Evolutionary conservation across 805 yeast species (phyloP), one percentile per base, ranked within the genome.

Genomic region (Metschnikowia aberdeeniae): DNA sequence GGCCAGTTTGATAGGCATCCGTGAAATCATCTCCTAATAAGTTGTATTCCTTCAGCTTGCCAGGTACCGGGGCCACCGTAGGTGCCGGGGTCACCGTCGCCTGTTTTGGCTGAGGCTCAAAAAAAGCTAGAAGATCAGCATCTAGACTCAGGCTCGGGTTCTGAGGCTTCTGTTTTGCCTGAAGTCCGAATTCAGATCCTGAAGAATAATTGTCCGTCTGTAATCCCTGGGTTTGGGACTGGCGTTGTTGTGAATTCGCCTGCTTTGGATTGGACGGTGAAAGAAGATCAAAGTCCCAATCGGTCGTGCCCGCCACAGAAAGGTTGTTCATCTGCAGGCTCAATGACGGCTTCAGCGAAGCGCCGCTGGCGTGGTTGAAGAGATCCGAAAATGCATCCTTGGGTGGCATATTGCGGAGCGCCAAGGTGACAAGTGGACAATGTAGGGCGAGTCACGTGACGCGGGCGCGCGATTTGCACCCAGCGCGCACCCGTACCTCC

Each of bases 351-450:
- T 29, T 37, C 36, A 29, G 46, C 31, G 50, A 45, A 5, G 36
- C 30, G 4, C 51, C 51, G 8, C 59, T 53, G 0, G 70, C 71
- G 20, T 64, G 54, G 50, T 56, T 70, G 49, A 71, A 71, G 30
- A 71, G 61, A 45, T 71, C 75, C 6, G 75, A 72, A 59, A 71
- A 71, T 5, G 71, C 75, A 58, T 71, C 76, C 49, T 68, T 68
- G n/a, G 14, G 14, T 19, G n/a, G 34, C 32, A 13, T 12, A 22
- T 4, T 22, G 26, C 26, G 26, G 26, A 22, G 8, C 26, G 2
- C 8, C 8, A 22, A 3, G 4, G 30, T 3, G 4, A 19, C 26
- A 33, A 26, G 6, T 40, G 31, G 13, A 13, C 33, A 31, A 27
- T 30, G 40, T 28, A 31, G 34, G 22, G 32, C 17, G 7, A 13